phyloP scores from a whole-genome alignment of 345 rosid species.

The Salix exigua region DNA sequence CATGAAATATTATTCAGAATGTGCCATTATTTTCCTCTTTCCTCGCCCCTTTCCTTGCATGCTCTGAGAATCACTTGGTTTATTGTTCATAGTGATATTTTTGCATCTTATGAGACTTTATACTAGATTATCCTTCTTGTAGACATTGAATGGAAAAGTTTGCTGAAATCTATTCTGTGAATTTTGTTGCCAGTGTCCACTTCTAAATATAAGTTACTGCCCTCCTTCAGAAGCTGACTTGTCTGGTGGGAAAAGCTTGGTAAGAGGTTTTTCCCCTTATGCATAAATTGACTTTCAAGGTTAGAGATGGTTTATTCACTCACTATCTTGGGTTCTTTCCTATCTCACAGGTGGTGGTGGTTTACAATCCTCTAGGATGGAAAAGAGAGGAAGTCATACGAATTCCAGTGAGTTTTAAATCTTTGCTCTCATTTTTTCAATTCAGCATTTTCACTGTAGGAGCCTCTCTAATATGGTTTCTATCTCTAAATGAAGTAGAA shows the following conservation, averaged over 20 bases:
- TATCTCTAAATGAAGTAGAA: neutral
- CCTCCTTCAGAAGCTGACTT: slow-evolving; percentile 74
- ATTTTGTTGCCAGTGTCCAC: slow-evolving; percentile 68
- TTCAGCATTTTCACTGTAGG: slow-evolving; percentile 8
- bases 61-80: no score
- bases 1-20: no score
- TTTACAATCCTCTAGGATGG: slow-evolving; percentile 91
- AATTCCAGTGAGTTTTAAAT: slow-evolving; percentile 58
- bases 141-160: neutral
- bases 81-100: neutral
- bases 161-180: slow-evolving; percentile 23
- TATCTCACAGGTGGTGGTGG: slow-evolving; percentile 53
- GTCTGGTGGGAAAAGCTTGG: slow-evolving; percentile 68
- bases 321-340: slow-evolving; percentile 14
- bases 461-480: neutral
- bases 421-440: slow-evolving; percentile 9
- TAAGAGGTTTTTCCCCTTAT: slow-evolving; percentile 22
- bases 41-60: no score
- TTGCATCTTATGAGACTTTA: neutral
- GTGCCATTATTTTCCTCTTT: no score
- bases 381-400: slow-evolving; percentile 71
- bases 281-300: slow-evolving; percentile 11
- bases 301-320: slow-evolving; percentile 16
- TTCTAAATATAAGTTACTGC: slow-evolving; percentile 89
- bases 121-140: neutral